Conservation (phyloP, 2,329 filamentous ascomycete genomes). For the Akanthomyces dipterigenus region DNA sequence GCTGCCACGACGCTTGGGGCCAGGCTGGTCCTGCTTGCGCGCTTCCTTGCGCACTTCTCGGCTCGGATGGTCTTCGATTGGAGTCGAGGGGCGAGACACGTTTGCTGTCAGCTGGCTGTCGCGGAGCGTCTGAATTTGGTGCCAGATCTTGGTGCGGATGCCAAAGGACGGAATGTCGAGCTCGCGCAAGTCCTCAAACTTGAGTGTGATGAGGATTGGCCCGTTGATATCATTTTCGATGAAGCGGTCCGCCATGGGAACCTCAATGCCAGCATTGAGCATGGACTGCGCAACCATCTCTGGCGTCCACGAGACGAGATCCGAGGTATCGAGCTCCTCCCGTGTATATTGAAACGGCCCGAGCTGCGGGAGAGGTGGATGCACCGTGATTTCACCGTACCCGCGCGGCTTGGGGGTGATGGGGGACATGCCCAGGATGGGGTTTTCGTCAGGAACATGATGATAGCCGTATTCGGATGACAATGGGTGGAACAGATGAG, state of each 20-base stretch:
- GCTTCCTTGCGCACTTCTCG: conserved; percentile 42
- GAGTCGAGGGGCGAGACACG: conserved; percentile 49
- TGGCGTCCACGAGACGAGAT: conserved; percentile 62
- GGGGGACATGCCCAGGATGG: conserved; percentile 63
- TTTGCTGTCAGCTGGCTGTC: conserved; percentile 45
- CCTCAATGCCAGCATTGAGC: conserved; percentile 74
- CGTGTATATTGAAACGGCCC: conserved; percentile 52
- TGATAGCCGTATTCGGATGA: conserved; percentile 32
- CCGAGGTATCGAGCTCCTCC: conserved; percentile 50
- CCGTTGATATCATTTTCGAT: conserved; percentile 89
- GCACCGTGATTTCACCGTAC: conserved; percentile 21
- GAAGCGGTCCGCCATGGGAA: conserved; percentile 72
- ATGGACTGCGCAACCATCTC: conserved; percentile 81
- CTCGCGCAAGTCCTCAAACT: conserved; percentile 81
- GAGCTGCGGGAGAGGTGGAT: conserved; percentile 25
- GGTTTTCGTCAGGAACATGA: conserved; percentile 37
- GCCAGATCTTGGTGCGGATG: conserved; percentile 72
- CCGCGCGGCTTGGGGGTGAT: conserved; percentile 55
- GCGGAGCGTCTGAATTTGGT: conserved; percentile 65
- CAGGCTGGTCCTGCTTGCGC: conserved; percentile 30
- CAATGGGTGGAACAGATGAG: conserved; percentile 73
- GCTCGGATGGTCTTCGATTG: conserved; percentile 54
- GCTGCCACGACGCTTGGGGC: conserved; percentile 31
- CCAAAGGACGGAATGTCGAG: conserved; percentile 76
- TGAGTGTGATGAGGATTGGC: conserved; percentile 78